Conservation (phyloP, 129 eudicot genomes). For the Rutidosis leptorrhynchoides region DNA sequence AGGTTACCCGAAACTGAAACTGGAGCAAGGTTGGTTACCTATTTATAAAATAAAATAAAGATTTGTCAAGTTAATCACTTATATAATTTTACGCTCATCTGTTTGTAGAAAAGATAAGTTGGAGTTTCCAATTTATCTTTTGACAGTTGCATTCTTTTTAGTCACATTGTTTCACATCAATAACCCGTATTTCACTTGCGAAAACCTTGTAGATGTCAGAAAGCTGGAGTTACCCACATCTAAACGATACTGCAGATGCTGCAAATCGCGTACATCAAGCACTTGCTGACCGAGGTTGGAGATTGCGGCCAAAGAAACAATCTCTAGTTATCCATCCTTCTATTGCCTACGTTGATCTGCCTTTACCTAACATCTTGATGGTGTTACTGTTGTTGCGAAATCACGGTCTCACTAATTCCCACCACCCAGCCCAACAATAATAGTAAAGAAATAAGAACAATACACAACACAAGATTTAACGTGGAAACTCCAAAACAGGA, state of each 20-base stretch:
- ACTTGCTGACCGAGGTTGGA: constrained; percentile 92
- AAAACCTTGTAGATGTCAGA: constrained; percentile 64
- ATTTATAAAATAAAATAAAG: neutral
- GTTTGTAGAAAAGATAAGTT: neutral
- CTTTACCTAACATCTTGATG: constrained; percentile 22
- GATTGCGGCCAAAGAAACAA: constrained; percentile 53
- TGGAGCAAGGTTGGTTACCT: neutral
- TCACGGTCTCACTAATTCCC: no score
- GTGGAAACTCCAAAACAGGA: no score
- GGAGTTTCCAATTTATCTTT: neutral
- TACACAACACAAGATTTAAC: no score
- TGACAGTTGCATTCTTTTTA: neutral
- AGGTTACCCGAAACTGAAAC: neutral
- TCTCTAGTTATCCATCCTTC: neutral
- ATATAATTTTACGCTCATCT: neutral
- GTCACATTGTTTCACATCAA: neutral
- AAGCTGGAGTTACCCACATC: constrained; percentile 96
- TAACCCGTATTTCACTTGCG: neutral
- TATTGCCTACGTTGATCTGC: neutral
- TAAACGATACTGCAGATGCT: constrained; percentile 89
- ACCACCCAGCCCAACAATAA: no score
- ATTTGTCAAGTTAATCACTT: neutral
- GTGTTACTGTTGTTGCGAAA: no score
- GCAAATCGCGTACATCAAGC: constrained; percentile 79
- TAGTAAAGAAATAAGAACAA: no score